Conservation (phyloP, 2,329 filamentous ascomycete genomes). For the Aspergillus fumigatiaffinis region DNA sequence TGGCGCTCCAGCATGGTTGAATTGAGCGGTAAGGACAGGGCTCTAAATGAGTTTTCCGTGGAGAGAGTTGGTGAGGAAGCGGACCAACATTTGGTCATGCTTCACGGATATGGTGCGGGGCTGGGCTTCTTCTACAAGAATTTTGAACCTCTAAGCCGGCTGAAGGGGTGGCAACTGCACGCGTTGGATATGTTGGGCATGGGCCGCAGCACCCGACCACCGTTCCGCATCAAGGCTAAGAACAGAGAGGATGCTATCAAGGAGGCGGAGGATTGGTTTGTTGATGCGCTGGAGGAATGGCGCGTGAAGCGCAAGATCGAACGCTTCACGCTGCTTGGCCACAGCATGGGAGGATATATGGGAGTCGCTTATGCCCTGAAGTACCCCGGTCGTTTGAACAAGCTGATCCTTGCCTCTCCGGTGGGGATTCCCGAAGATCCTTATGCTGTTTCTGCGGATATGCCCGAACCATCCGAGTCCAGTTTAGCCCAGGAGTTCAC, state of each 20-base stretch:
- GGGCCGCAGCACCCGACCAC: slow-evolving; percentile 79
- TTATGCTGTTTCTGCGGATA: slow-evolving; percentile 73
- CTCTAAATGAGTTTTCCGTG: slow-evolving; percentile 88
- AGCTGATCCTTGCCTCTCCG: slow-evolving; percentile 89
- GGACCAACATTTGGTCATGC: slow-evolving; percentile 86
- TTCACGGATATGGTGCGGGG: slow-evolving; percentile 94
- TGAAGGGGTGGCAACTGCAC: slow-evolving; percentile 81
- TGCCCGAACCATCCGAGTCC: slow-evolving; percentile 73
- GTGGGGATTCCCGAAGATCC: slow-evolving; percentile 95
- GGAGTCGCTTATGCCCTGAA: slow-evolving; percentile 93
- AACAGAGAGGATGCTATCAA: slow-evolving; percentile 72
- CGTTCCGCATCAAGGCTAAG: slow-evolving; percentile 81
- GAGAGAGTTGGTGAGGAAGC: slow-evolving; percentile 74
- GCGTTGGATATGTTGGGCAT: slow-evolving; percentile 94
- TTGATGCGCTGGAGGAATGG: slow-evolving; percentile 97
- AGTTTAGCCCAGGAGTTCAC: slow-evolving; percentile 74
- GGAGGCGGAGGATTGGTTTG: slow-evolving; percentile 93
- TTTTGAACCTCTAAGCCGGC: slow-evolving; percentile 78
- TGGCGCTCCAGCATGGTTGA: slow-evolving; percentile 85
- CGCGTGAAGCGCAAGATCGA: slow-evolving; percentile 83
- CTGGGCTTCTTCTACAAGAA: slow-evolving; percentile 99
- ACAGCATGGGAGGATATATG: slow-evolving; percentile 92
- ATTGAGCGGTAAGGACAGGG: slow-evolving; percentile 79
- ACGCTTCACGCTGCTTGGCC: slow-evolving; percentile 86
- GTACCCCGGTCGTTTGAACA: slow-evolving; percentile 91